Base-by-base conservation (phyloP, 768 basidiomycete genomes). In the Arthromyces matolae region DNA sequence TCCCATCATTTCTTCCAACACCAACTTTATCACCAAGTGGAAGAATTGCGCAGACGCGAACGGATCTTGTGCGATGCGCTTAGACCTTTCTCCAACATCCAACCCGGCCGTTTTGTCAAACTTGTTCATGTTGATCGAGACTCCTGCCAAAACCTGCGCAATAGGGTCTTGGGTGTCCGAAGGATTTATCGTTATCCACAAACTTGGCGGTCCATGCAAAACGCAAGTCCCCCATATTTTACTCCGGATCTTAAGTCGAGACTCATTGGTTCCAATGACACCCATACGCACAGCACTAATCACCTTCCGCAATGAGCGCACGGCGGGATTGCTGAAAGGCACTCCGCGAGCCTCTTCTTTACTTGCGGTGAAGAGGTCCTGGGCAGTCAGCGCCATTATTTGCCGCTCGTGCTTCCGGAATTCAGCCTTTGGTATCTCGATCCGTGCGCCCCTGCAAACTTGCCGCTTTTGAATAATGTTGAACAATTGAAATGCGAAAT, bases 101-200 rank as follows among this genome's bases (percentile, higher is more conserved):
- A 70, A 71, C 0, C 70, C 68, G 1, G 38, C 29, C 0, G 56
- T 54, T 0, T 45, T 22, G 1, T 50, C 3, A 40, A 78, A 77
- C 0, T 51, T 1, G 41, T 80, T 69, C 7, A 79, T 43, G 42
- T 78, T 59, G 7, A 80, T 76, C 0, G 71, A 54, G 22, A 62
- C 63, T 0, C 78, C 75, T 0, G 68, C 62, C 10, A 79, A 59
- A 0, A 78, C 62, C 44, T 77, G 75, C 0, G 68, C 71, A 19
- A 79, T 60, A 0, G 75, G 76, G 49, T 76, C 71, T 29, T 73
- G 64, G 0, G 64, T 53, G 47, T 78, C 71, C 0, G 54, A 37
- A 0, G 69, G 71, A 41, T 75, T 77, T 1, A 78, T 62, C 0
- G 75, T 78, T 1, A 71, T 50, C 75, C 76, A 78, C 0, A 77